A percentile compares a stretch with the other conserved stretches of the same genome.
phyloP scores from a whole-genome alignment of 1,284 basidiomycete species.

The Naganishia sp. region DNA sequence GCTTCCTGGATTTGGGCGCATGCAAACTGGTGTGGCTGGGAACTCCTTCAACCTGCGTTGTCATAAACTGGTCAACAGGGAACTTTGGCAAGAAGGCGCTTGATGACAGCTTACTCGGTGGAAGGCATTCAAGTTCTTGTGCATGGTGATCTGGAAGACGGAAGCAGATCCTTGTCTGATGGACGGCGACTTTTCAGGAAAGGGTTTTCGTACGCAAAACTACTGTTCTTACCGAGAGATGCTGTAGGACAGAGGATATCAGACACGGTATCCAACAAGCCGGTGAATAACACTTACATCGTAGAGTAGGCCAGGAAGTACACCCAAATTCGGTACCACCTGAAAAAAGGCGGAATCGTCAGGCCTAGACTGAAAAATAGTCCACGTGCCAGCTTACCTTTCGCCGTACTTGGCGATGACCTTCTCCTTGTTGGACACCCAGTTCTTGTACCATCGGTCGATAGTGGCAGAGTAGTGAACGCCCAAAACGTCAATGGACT shows the following conservation, averaged over 20 bases:
- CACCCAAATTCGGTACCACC: slow-evolving; percentile 85
- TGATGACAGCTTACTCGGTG: slow-evolving; percentile 62
- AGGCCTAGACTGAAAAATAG: slow-evolving; percentile 34
- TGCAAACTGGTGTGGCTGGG: slow-evolving; percentile 62
- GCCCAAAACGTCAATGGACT: slow-evolving; percentile 91
- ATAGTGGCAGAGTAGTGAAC: slow-evolving; percentile 97
- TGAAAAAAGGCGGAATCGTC: slow-evolving; percentile 27
- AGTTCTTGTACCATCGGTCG: slow-evolving; percentile 93
- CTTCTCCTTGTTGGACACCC: slow-evolving; percentile 85
- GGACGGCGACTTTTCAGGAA: slow-evolving; percentile 9
- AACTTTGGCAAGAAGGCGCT: not conserved
- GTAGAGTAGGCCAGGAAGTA: slow-evolving; percentile 84
- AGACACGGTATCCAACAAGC: not conserved
- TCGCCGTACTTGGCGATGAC: slow-evolving; percentile 88
- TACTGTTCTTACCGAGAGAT: slow-evolving; percentile 60
- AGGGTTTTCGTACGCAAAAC: no score
- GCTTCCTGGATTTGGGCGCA: slow-evolving; percentile 42
- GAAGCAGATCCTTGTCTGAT: slow-evolving; percentile 78
- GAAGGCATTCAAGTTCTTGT: slow-evolving; percentile 96
- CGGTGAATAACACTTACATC: slow-evolving; percentile 43
- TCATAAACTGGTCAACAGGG: slow-evolving; percentile 3
- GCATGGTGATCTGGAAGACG: slow-evolving; percentile 92
- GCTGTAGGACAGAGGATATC: slow-evolving; percentile 28
- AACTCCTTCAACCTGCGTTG: slow-evolving; percentile 63
- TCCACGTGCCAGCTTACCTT: slow-evolving; percentile 50